Base-by-base conservation (phyloP, 73 alveolate genomes). In the Paramecium octaurelia region DNA sequence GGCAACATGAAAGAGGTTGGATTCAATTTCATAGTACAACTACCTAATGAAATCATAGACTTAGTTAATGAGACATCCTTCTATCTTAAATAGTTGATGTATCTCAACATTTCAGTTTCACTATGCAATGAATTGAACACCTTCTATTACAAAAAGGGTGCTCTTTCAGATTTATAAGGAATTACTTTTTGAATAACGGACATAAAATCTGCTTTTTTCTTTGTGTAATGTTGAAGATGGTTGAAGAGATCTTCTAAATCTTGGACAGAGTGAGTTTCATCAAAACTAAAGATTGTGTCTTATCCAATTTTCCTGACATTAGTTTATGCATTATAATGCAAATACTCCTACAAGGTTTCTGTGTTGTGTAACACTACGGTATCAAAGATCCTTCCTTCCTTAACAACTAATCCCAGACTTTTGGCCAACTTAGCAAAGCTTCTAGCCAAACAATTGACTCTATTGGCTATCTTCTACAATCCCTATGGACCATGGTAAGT, bases 1-100 rank as follows among this genome's bases (percentile, higher is more conserved):
- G 99, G 99, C 27, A 97, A 95, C 98, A 97, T 64, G 9, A 92
- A 89, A 60, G 95, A 92, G 12, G 98, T 95, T 11, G 99, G 97
- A 93, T 97, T 97, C 40, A 97, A 96, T 94, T 97, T 97, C 98
- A 97, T 95, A 31, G 99, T 97, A 96, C 99, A 97, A 23, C 98
- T 93, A 31, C 99, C 98, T 14, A 96, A 95, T 24, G 99, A 97
- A 46, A 96, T 96, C 99, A 96, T 96, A 4, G 97, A 94, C 46
- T 94, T 94, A 11, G 96, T 88, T 36, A 96, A 92, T 12, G 95
- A 88, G 71, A 96, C 38, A 93, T 96, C 98, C 71, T 96, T 97
- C 76, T 92, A 90, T 75, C 95, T 94, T 86, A 97, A 86, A 54
- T 95, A 93, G 60, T 94, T 93, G 86, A 97, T 75, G 95, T 97